Evolutionary conservation across 2,329 filamentous ascomycete species (phyloP).

Genomic region (Mariannaea sp.): DNA sequence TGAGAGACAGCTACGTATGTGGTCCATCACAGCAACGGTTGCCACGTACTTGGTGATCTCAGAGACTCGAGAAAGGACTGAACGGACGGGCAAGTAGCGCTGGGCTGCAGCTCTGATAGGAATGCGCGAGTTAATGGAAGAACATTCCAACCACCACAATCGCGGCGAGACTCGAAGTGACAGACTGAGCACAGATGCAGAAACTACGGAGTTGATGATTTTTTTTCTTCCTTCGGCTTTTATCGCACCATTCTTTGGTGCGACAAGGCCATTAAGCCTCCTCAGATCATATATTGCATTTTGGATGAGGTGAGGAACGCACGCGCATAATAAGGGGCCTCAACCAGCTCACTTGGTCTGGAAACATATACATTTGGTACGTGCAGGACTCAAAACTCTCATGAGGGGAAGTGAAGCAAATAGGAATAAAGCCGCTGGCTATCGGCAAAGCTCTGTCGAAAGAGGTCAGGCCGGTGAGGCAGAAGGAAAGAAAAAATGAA

Average conservation of each 20-base stretch:
- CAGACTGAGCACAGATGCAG: conserved; percentile 1
- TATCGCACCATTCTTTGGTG: background rate
- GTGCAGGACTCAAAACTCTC: no score
- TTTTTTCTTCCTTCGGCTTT: background rate
- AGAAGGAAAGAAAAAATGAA: no score
- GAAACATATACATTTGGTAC: no score
- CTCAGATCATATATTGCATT: background rate
- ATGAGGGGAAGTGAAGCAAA: no score
- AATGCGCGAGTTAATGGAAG: conserved; percentile 38
- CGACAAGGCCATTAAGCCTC: background rate
- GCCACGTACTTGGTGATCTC: conserved; percentile 17
- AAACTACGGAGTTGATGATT: no score
- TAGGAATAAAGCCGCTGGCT: no score
- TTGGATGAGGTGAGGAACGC: no score
- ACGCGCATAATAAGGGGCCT: no score
- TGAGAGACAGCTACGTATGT: conserved; percentile 29
- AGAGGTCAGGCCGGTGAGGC: no score
- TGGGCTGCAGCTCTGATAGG: conserved; percentile 30
- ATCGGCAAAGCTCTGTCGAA: no score
- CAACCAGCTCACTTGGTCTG: no score
- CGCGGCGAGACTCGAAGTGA: conserved; percentile 3
- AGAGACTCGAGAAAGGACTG: background rate
- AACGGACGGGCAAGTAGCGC: conserved; percentile 9
- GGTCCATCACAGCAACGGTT: conserved; percentile 35
- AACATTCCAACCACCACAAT: conserved; percentile 36